Conservation (phyloP, 805 yeast genomes). For the Hanseniaspora clermontiae region DNA sequence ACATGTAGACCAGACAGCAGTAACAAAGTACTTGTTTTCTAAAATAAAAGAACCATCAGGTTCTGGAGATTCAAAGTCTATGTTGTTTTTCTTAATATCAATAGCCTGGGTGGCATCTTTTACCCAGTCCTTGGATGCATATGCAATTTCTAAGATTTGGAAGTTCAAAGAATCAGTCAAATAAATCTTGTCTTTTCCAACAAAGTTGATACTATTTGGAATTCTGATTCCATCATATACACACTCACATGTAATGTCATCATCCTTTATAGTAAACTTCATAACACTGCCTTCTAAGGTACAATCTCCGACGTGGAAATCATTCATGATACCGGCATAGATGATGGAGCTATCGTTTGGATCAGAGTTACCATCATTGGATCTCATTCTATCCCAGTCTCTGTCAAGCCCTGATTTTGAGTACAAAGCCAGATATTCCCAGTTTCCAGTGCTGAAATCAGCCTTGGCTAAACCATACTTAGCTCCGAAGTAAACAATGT, state of each 20-base stretch:
- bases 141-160: slow-evolving; percentile 31
- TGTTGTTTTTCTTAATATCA: slow-evolving; percentile 26
- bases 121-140: slow-evolving; percentile 31
- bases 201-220: slow-evolving; percentile 65
- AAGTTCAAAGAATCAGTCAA: slow-evolving; percentile 42
- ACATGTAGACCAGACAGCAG: slow-evolving; percentile 54
- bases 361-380: slow-evolving; percentile 76
- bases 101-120: slow-evolving; percentile 27
- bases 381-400: slow-evolving; percentile 33
- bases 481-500: slow-evolving; percentile 47
- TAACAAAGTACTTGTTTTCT: slow-evolving; percentile 40
- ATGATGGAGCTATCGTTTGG: slow-evolving; percentile 50
- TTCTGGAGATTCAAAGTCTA: slow-evolving; percentile 34
- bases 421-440: slow-evolving; percentile 32
- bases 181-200: slow-evolving; percentile 31
- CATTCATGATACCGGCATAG: slow-evolving; percentile 72
- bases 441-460: slow-evolving; percentile 31
- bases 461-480: slow-evolving; percentile 52
- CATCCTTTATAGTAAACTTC: slow-evolving; percentile 29
- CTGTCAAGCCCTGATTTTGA: slow-evolving; percentile 14
- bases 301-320: slow-evolving; percentile 32
- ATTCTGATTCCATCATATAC: slow-evolving; percentile 33
- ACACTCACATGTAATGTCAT: slow-evolving; percentile 13
- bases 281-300: slow-evolving; percentile 45
- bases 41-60: slow-evolving; percentile 75